A percentile compares a stretch with the other conserved stretches of the same genome.
Evolutionary conservation across 2,329 filamentous ascomycete genomes (phyloP).

Genomic region (Didymosphaeria variabile): DNA sequence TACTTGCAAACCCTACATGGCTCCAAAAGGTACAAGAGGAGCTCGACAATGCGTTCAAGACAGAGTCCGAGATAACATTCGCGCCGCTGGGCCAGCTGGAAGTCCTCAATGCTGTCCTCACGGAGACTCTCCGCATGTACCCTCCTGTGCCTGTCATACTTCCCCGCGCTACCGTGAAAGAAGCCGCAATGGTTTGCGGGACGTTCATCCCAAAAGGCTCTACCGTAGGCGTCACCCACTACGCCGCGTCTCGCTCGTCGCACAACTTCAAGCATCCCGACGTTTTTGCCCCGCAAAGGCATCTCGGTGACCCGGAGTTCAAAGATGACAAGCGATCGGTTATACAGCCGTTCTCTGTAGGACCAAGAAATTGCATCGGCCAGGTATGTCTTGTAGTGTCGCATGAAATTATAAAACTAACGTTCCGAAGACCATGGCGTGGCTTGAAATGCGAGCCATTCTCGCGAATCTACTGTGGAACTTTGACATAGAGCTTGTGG

Average conservation of each 20-base stretch:
- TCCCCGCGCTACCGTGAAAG: slow-evolving; percentile 17
- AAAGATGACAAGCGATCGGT: slow-evolving; percentile 38
- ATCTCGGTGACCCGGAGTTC: slow-evolving; percentile 28
- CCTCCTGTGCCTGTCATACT: slow-evolving; percentile 25
- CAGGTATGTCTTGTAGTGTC: slow-evolving; percentile 37
- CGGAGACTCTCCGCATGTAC: slow-evolving; percentile 32
- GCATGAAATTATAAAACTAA: slow-evolving; percentile 9
- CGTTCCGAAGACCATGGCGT: slow-evolving; percentile 27
- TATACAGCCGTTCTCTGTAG: slow-evolving; percentile 32
- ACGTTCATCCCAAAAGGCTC: slow-evolving; percentile 22
- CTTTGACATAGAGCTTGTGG: slow-evolving; percentile 45
- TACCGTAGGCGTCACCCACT: slow-evolving; percentile 26
- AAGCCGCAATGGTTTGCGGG: slow-evolving; percentile 24
- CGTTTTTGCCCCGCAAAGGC: slow-evolving; percentile 27
- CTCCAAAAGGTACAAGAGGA: slow-evolving; percentile 23
- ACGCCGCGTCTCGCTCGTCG: slow-evolving; percentile 22
- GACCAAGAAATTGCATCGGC: slow-evolving; percentile 30
- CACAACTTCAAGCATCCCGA: slow-evolving; percentile 25
- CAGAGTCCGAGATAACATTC: slow-evolving; percentile 27
- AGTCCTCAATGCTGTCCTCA: slow-evolving; percentile 29
- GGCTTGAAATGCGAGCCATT: slow-evolving; percentile 47
- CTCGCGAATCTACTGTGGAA: slow-evolving; percentile 45
- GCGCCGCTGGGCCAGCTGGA: slow-evolving; percentile 21
- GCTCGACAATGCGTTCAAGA: slow-evolving; percentile 22
- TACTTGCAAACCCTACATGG: slow-evolving; percentile 24